Evolutionary conservation across 78 protist genomes (phyloP), one percentile per base, ranked within the genome.

Genomic region (Chrysochromulina parva): DNA sequence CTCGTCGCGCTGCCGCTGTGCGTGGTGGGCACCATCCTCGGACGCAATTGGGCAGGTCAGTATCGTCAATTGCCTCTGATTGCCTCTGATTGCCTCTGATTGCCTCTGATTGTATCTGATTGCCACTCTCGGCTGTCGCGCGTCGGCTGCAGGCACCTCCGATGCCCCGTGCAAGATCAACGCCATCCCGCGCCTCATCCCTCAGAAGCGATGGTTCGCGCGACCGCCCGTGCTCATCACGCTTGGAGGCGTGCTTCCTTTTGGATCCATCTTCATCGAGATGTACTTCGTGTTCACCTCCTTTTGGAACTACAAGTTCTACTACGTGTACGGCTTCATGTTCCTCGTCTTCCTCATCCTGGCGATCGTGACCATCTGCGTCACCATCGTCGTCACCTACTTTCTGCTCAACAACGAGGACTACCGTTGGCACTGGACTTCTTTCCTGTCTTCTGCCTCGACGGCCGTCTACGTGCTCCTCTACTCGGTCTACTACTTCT

Each of bases 281-380:
- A 95, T 96, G 96, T 98, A 97, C 94, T 97, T 96, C 38, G 65
- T 97, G 82, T 96, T 97, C 91, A 93, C 98, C 38, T 92, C 97
- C 38, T 96, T 98, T 88, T 98, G 98, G 99, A 96, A 96, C 89
- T 97, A 97, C 96, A 97, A 96, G 94, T 93, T 94, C 89, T 97
- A 97, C 94, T 97, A 98, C 88, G 98, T 97, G 47, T 98, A 95
- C 91, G 98, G 98, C 76, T 95, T 96, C 90, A 69, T 94, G 94
- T 90, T 95, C 26, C 88, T 97, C 11, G 98, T 96, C 62, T 95
- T 88, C 53, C n/a, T 85, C 89, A 86, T 90, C 82, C 91, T 97
- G 52, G 19, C 85, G 50, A 19, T 97, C 28, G 97, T 97, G 65
- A 90, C 96, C 65, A 82, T 89, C n/a, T 97, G 97, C 76, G 95